phyloP scores from a whole-genome alignment of 1,284 basidiomycete species.

The Cystobasidium sp. region DNA sequence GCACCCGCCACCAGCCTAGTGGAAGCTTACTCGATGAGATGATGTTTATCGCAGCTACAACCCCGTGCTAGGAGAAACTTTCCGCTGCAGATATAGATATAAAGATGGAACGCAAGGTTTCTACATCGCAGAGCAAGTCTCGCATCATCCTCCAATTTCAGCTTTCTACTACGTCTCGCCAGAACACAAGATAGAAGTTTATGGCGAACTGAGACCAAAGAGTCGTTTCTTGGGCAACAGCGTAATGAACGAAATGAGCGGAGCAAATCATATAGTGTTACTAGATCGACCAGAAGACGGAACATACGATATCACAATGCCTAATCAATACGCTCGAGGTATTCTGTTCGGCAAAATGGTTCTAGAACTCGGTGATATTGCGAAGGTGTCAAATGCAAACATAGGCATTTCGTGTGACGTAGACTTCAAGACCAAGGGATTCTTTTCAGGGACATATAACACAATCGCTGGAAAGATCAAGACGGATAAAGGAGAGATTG shows the following conservation, averaged over 20 bases:
- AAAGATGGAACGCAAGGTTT: conserved; percentile 87
- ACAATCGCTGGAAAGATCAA: conserved; percentile 81
- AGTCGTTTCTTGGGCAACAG: conserved; percentile 96
- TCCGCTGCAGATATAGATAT: conserved; percentile 94
- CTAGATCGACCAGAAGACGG: conserved; percentile 82
- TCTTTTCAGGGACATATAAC: conserved; percentile 97
- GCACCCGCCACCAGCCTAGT: not conserved
- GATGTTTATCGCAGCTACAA: conserved; percentile 71
- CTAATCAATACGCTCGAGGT: conserved; percentile 94
- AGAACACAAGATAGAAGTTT: conserved; percentile 75
- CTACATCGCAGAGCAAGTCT: conserved; percentile 93
- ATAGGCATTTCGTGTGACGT: conserved; percentile 78
- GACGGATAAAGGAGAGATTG: conserved; percentile 67
- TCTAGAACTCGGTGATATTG: conserved; percentile 89
- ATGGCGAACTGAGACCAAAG: conserved; percentile 94
- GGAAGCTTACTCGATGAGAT: not conserved
- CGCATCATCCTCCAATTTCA: conserved; percentile 89
- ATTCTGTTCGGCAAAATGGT: conserved; percentile 99
- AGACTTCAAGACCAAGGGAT: conserved; percentile 99
- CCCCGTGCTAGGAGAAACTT: conserved; percentile 95
- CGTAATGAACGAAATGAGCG: conserved; percentile 71
- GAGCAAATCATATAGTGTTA: conserved; percentile 64
- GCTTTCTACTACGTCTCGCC: conserved; percentile 97
- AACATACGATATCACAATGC: conserved; percentile 90
- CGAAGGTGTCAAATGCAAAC: conserved; percentile 80